Percentiles rank a stretch among this genome's conserved stretches.
Evolutionary conservation across 1,139 yeast genomes (phyloP).

Genomic region (Hanseniaspora sp.): DNA sequence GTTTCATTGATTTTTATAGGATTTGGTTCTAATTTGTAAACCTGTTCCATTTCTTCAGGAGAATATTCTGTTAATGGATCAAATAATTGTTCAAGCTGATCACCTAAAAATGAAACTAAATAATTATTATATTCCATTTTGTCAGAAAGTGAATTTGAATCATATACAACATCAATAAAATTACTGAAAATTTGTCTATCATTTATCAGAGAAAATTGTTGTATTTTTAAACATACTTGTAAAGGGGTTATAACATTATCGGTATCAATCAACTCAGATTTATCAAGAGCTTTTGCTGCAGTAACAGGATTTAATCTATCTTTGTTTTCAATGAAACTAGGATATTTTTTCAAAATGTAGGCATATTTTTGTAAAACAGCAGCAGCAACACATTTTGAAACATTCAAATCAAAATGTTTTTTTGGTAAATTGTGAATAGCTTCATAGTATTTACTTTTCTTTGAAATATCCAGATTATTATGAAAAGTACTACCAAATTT

Average conservation of each 20-base stretch:
- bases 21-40: conserved; percentile 35
- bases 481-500: conserved; percentile 59
- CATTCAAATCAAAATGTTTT: conserved; percentile 43
- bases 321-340: conserved; percentile 18
- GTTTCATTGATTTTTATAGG: conserved; percentile 26
- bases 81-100: conserved; percentile 75
- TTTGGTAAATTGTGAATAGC: conserved; percentile 61
- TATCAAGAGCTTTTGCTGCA: conserved; percentile 67
- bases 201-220: conserved; percentile 49
- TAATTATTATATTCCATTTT: conserved; percentile 59
- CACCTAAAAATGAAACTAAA: conserved; percentile 64
- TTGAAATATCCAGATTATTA: conserved; percentile 48
- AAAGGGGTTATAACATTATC: conserved; percentile 49
- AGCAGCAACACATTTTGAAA: conserved; percentile 66
- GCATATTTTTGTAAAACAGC: conserved; percentile 60
- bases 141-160: conserved; percentile 33
- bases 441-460: conserved; percentile 59
- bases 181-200: conserved; percentile 44
- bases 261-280: conserved; percentile 59
- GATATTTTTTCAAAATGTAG: conserved; percentile 32
- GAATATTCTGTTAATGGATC: conserved; percentile 85
- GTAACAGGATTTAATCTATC: conserved; percentile 29
- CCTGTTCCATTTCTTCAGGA: conserved; percentile 69
- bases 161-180: conserved; percentile 65
- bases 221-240: conserved; percentile 44